These are phyloP conservation scores for Paraglomus brasilianum DNA, from an alignment of 192 early-diverging fungal genomes.

Conservation along the genomic window DNA sequence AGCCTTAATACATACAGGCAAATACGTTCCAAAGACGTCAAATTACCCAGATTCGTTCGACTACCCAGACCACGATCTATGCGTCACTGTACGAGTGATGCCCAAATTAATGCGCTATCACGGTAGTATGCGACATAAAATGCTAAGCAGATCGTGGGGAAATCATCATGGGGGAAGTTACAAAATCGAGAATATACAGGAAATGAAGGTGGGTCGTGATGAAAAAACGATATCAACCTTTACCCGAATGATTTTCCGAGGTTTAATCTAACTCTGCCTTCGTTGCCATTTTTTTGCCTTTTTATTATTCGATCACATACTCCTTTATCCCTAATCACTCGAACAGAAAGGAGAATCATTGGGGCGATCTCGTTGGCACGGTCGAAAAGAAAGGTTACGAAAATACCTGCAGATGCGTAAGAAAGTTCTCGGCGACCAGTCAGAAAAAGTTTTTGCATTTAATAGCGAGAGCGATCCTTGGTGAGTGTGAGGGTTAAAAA, in stretches of 20 bases:
- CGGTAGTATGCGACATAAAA: conserved; percentile 54
- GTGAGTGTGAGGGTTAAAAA: conserved; percentile 34
- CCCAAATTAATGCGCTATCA: conserved; percentile 71
- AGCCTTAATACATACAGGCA: conserved; percentile 43
- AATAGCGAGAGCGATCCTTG: conserved; percentile 58
- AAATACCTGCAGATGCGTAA: conserved; percentile 36
- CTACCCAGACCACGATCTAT: conserved; percentile 62
- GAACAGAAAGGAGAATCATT: conserved; percentile 27
- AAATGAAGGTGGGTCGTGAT: conserved; percentile 48
- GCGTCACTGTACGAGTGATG: conserved; percentile 65
- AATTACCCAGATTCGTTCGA: conserved; percentile 31
- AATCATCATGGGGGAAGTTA: conserved; percentile 77
- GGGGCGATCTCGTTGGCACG: conserved; percentile 38
- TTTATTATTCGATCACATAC: background rate
- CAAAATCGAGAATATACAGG: conserved; percentile 56
- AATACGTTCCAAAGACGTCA: conserved; percentile 30
- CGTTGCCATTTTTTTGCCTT: background rate
- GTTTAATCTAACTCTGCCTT: background rate
- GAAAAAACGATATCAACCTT: too few relatives aligned
- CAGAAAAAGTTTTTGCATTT: conserved; percentile 47
- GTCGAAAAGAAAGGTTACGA: conserved; percentile 40
- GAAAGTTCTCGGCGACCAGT: conserved; percentile 40
- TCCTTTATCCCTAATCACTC: too few relatives aligned
- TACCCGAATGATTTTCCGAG: too few relatives aligned
- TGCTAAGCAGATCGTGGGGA: conserved; percentile 66